Conservation (phyloP, 2,329 filamentous ascomycete genomes). For the Gremmenia infestans region DNA sequence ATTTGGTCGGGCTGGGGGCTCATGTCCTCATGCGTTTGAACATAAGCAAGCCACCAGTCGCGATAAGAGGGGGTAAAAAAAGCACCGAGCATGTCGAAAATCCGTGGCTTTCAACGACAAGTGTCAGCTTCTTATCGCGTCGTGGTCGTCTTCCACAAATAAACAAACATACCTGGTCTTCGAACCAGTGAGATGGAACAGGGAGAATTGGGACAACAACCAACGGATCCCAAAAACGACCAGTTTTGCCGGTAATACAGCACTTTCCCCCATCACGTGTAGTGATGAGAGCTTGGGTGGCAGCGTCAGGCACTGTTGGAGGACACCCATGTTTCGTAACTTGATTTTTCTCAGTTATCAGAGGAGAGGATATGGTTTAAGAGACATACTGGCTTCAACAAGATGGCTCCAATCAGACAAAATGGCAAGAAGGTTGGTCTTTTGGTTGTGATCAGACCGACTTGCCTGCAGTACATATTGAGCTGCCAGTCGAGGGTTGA, state of each 20-base stretch:
- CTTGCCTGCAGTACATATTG: neutral
- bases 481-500: slow-evolving; percentile 1
- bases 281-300: neutral
- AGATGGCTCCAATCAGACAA: neutral
- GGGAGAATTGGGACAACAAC: slow-evolving; percentile 1
- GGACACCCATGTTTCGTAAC: neutral
- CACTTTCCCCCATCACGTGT: slow-evolving; percentile 1
- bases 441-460: neutral
- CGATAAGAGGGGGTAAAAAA: slow-evolving; percentile 1
- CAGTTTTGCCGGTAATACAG: slow-evolving; percentile 1
- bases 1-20: neutral
- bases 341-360: neutral
- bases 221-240: neutral
- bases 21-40: neutral
- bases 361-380: neutral
- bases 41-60: slow-evolving; percentile 1
- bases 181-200: neutral
- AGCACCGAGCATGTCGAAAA: slow-evolving; percentile 1
- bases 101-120: neutral
- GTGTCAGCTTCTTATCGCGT: neutral
- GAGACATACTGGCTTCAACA: neutral
- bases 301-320: neutral
- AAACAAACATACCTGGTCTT: neutral
- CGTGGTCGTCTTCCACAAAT: neutral
- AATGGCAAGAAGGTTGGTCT: neutral